Conservation (phyloP, 1,284 basidiomycete genomes). For the Ustilago sp. region DNA sequence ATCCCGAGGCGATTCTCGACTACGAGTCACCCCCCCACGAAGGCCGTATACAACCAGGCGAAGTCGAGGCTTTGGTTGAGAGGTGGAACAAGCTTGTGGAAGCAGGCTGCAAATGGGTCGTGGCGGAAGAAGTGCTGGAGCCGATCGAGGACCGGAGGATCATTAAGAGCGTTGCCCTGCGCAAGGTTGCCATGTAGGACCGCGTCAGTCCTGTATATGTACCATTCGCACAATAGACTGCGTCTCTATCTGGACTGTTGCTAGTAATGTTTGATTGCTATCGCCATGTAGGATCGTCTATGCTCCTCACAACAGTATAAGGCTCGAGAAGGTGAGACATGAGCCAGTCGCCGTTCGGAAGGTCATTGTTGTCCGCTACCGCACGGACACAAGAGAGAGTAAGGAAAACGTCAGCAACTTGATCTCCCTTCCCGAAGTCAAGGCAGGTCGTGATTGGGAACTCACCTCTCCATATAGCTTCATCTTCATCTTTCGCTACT, state of each 20-base stretch:
- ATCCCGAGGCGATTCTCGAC: conserved; percentile 18
- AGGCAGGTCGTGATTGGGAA: conserved; percentile 55
- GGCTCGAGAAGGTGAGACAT: conserved; percentile 60
- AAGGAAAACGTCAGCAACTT: no score
- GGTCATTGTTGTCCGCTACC: conserved; percentile 65
- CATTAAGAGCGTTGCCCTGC: conserved; percentile 30
- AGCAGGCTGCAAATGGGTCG: conserved; percentile 17
- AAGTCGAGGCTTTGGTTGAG: conserved; percentile 28
- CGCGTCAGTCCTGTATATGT: neutral
- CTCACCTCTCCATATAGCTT: conserved; percentile 79
- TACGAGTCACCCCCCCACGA: conserved; percentile 41
- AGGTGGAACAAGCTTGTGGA: conserved; percentile 12
- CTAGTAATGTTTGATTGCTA: neutral
- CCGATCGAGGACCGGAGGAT: conserved; percentile 46
- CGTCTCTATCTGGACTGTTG: neutral
- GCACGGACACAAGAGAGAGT: no score
- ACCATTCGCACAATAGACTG: no score
- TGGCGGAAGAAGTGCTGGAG: conserved; percentile 24
- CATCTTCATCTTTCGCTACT: conserved; percentile 76
- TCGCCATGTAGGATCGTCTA: conserved; percentile 42
- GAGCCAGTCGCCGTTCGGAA: conserved; percentile 67
- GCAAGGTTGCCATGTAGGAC: conserved; percentile 7
- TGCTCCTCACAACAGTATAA: conserved; percentile 33
- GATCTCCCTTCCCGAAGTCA: neutral
- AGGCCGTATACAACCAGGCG: conserved; percentile 37